Evolutionary conservation across 2,329 filamentous ascomycete genomes (phyloP).

Genomic region (Talaromyces amestolkiae): DNA sequence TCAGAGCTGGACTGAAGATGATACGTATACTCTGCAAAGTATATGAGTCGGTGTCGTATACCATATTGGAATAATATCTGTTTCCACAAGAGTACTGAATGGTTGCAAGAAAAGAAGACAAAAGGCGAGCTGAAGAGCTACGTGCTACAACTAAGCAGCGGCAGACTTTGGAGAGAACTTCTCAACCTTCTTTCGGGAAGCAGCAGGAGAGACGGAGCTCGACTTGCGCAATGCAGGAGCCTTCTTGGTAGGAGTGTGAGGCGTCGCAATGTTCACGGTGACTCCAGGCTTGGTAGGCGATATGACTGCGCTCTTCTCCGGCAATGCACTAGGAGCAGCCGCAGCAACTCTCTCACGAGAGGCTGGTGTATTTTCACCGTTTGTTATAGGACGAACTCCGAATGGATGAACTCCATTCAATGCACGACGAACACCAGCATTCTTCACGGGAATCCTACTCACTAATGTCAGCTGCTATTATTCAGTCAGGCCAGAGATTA

Average conservation of each 20-base stretch:
- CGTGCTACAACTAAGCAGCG: conserved; percentile 4
- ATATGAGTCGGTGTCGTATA: background rate
- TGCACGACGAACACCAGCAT: conserved; percentile 31
- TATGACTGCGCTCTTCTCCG: conserved; percentile 32
- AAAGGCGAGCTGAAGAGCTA: background rate
- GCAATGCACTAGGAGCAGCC: conserved; percentile 29
- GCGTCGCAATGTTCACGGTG: conserved; percentile 31
- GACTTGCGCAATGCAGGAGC: conserved; percentile 38
- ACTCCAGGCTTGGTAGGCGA: conserved; percentile 38
- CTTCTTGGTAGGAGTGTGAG: conserved; percentile 41
- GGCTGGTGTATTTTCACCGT: conserved; percentile 40
- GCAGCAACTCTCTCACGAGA: conserved; percentile 30
- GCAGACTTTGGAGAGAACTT: conserved; percentile 36
- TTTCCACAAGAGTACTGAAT: background rate
- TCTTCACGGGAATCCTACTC: conserved; percentile 41
- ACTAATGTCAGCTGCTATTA: conserved; percentile 28
- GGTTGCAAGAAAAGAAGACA: background rate
- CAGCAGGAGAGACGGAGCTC: conserved; percentile 38
- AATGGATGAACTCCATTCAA: conserved; percentile 33
- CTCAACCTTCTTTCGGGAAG: conserved; percentile 40
- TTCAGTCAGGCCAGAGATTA: background rate
- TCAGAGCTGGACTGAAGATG: background rate
- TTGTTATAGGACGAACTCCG: conserved; percentile 33
- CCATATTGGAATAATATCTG: background rate
- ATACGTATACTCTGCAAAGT: background rate